Evolutionary conservation across 2,329 filamentous ascomycete genomes (phyloP).

Genomic region (Fusarium sp.): DNA sequence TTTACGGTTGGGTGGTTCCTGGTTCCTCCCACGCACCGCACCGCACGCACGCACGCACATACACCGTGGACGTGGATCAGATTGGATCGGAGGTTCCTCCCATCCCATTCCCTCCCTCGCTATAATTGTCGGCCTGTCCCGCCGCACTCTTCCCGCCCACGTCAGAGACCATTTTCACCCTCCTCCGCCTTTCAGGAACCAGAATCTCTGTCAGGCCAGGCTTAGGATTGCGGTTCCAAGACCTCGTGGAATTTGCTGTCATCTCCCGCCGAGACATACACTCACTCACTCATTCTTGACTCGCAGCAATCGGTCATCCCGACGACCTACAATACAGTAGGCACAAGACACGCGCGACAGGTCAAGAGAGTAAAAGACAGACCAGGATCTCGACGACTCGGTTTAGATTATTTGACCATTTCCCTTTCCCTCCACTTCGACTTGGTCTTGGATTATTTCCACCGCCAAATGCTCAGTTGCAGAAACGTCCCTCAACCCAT

Average conservation of each 20-base stretch:
- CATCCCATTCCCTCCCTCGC: slow-evolving; percentile 34
- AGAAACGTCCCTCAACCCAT: slow-evolving; percentile 10
- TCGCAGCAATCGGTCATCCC: slow-evolving; percentile 28
- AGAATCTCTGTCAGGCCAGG: slow-evolving; percentile 28
- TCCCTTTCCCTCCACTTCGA: neutral
- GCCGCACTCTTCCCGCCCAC: slow-evolving; percentile 35
- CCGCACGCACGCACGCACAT: neutral
- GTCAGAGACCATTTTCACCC: slow-evolving; percentile 36
- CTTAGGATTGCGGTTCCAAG: slow-evolving; percentile 35
- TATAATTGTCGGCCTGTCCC: slow-evolving; percentile 42
- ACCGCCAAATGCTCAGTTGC: slow-evolving; percentile 36
- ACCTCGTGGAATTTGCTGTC: slow-evolving; percentile 39
- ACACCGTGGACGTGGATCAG: slow-evolving; percentile 28
- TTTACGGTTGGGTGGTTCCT: slow-evolving; percentile 40
- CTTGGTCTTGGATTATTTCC: slow-evolving; percentile 11
- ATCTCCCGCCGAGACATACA: slow-evolving; percentile 40
- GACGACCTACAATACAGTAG: slow-evolving; percentile 12
- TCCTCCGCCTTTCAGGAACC: slow-evolving; percentile 28
- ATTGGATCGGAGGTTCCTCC: slow-evolving; percentile 36
- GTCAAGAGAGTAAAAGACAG: neutral
- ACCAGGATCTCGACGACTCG: slow-evolving; percentile 13
- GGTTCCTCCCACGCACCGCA: slow-evolving; percentile 27
- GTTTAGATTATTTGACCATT: slow-evolving; percentile 10
- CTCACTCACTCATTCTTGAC: slow-evolving; percentile 36
- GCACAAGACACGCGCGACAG: slow-evolving; percentile 5